These are phyloP conservation scores for Diplocarpon mali DNA, from an alignment of 2,329 filamentous ascomycete species.

Conservation along the genomic window DNA sequence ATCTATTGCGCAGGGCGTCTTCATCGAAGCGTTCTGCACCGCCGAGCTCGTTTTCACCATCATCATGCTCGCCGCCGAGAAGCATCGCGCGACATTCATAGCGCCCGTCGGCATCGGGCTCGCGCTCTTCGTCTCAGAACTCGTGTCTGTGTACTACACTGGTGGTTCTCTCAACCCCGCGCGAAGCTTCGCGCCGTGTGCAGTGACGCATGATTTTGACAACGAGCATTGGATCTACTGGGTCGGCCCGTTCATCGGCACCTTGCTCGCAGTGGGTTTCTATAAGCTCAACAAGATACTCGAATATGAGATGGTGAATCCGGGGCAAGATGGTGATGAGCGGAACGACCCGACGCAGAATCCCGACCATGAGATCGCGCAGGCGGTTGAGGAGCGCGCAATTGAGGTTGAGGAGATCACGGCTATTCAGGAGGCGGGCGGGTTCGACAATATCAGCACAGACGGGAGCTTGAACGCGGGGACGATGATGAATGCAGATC, in stretches of 20 bases:
- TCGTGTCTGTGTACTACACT: conserved; percentile 31
- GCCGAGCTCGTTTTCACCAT: conserved; percentile 39
- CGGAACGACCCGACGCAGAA: conserved; percentile 35
- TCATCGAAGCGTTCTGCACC: conserved; percentile 39
- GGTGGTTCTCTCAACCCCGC: conserved; percentile 37
- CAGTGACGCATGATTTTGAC: conserved; percentile 33
- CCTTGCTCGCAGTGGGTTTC: conserved; percentile 36
- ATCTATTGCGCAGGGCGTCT: conserved; percentile 34
- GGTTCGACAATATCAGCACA: conserved; percentile 4
- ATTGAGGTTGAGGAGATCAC: conserved; percentile 7
- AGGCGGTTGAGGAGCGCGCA: conserved; percentile 3
- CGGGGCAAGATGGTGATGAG: conserved; percentile 35
- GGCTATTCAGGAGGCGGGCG: conserved; percentile 5
- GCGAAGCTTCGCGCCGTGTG: conserved; percentile 36
- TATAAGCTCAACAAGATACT: conserved; percentile 40
- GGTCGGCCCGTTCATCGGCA: conserved; percentile 40
- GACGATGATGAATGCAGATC: background rate
- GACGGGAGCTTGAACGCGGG: background rate
- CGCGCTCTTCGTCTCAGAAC: conserved; percentile 36
- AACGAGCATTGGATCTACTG: conserved; percentile 39
- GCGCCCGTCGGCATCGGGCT: conserved; percentile 38
- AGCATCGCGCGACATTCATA: conserved; percentile 37
- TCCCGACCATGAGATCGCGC: conserved; percentile 5
- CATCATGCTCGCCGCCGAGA: conserved; percentile 33
- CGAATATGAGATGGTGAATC: conserved; percentile 41